phyloP scores from a whole-genome alignment of 768 basidiomycete species.

The Rhodotorula sphaerocarpa region DNA sequence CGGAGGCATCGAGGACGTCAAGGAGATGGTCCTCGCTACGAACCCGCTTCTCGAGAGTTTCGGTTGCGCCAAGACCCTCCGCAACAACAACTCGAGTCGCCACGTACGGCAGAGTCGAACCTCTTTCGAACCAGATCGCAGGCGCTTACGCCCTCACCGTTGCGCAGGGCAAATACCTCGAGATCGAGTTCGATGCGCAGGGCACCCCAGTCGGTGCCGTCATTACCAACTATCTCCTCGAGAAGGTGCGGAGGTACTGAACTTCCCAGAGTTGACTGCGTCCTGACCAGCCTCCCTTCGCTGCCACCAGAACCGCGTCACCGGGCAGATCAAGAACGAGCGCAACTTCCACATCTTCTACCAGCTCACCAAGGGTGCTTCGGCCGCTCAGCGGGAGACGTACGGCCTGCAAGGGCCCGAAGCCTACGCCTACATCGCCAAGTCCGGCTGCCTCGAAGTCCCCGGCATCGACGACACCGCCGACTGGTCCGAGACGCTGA shows the following conservation, averaged over 20 bases:
- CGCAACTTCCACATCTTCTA: conserved; percentile 99
- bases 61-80: conserved; percentile 95
- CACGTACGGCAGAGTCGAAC: conserved; percentile 61
- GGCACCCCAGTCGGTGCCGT: conserved; percentile 95
- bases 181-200: conserved; percentile 93
- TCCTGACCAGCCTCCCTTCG: not conserved
- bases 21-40: conserved; percentile 98
- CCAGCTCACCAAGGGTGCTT: conserved; percentile 94
- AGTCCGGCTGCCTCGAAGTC: conserved; percentile 85
- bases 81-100: conserved; percentile 97
- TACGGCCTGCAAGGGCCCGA: conserved; percentile 95
- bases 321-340: conserved; percentile 91
- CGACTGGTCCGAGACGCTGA: conserved; percentile 84
- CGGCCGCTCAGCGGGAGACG: conserved; percentile 78
- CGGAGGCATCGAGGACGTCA: conserved; percentile 82
- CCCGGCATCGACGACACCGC: conserved; percentile 78
- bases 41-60: conserved; percentile 97
- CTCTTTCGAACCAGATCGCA: too few species aligned
- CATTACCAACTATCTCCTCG: conserved; percentile 95
- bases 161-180: conserved; percentile 86
- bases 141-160: conserved; percentile 23
- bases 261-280: not conserved
- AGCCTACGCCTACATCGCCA: conserved; percentile 83
- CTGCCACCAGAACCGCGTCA: conserved; percentile 54
- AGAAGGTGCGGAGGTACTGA: conserved; percentile 68